A percentile compares a stretch with the other conserved stretches of the same genome.
Evolutionary conservation across 1,284 basidiomycete genomes (phyloP).

Genomic region (Pascua guehoae): DNA sequence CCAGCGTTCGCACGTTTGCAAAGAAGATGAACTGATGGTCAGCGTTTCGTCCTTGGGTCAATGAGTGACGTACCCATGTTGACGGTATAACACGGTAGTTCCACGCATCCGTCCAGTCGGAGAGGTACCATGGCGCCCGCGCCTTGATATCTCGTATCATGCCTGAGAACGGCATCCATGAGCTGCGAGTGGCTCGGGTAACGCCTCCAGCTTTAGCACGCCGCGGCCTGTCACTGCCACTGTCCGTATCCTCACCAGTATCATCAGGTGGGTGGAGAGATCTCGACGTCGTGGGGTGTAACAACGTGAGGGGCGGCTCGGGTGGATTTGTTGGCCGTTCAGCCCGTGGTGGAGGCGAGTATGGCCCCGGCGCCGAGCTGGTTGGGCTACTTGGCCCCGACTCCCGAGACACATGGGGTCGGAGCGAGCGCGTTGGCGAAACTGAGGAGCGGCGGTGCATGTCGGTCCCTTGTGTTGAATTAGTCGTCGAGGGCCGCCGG

Average conservation of each 20-base stretch:
- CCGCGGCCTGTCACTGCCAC: too few relatives aligned
- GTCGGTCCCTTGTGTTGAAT: too few relatives aligned
- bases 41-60: slow-evolving; percentile 25
- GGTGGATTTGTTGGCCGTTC: slow-evolving; percentile 34
- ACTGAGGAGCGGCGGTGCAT: not conserved
- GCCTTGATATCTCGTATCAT: slow-evolving; percentile 73
- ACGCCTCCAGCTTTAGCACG: too few relatives aligned
- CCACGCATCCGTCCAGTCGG: slow-evolving; percentile 84
- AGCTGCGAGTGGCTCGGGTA: not conserved
- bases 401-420: not conserved
- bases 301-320: slow-evolving; percentile 36
- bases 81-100: slow-evolving; percentile 63
- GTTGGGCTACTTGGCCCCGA: not conserved
- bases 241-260: not conserved
- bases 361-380: not conserved
- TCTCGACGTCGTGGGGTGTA: slow-evolving; percentile 29
- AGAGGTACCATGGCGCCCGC: slow-evolving; percentile 73
- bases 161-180: slow-evolving; percentile 51
- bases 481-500: not conserved
- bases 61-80: slow-evolving; percentile 51
- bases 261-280: not conserved
- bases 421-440: slow-evolving; percentile 3
- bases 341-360: slow-evolving; percentile 8
- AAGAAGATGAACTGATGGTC: slow-evolving; percentile 44
- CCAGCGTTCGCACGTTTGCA: slow-evolving; percentile 30